Evolutionary conservation across 768 basidiomycete genomes (phyloP).

Genomic region (Lentinus brumalis): DNA sequence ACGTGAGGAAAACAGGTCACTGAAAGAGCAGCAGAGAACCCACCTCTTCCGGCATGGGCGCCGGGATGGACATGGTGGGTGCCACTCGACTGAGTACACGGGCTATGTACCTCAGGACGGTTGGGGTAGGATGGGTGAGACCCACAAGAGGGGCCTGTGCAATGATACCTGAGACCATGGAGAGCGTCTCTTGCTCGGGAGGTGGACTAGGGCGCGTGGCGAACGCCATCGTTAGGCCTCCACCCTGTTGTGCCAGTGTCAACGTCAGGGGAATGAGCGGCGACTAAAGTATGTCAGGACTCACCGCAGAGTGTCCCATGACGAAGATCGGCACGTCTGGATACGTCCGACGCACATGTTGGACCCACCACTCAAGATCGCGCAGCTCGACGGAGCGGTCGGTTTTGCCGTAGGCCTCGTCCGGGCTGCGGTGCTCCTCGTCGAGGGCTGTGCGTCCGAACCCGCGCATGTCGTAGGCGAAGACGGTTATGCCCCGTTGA

Average conservation of each 20-base stretch:
- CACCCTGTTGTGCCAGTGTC: constrained; percentile 47
- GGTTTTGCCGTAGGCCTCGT: constrained; percentile 62
- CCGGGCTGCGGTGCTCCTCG: constrained; percentile 49
- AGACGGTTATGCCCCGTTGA: constrained; percentile 58
- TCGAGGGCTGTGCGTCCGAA: constrained; percentile 74
- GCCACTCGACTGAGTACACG: constrained; percentile 45
- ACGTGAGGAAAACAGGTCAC: not conserved
- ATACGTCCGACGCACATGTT: constrained; percentile 45
- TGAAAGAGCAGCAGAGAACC: constrained; percentile 13
- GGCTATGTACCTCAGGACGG: constrained; percentile 50
- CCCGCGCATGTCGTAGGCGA: constrained; percentile 75
- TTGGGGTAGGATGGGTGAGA: constrained; percentile 58
- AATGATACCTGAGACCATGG: constrained; percentile 60
- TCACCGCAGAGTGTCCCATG: constrained; percentile 76
- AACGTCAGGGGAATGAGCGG: constrained; percentile 3
- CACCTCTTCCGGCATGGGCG: constrained; percentile 51
- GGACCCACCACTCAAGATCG: constrained; percentile 68
- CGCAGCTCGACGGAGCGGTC: constrained; percentile 56
- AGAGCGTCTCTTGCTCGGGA: constrained; percentile 36
- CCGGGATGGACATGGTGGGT: constrained; percentile 54
- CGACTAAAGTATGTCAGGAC: constrained; percentile 9
- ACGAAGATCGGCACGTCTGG: constrained; percentile 57
- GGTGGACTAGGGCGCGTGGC: constrained; percentile 40
- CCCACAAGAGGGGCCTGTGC: constrained; percentile 63
- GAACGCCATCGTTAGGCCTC: constrained; percentile 60